Base-by-base conservation (phyloP, 2,329 filamentous ascomycete genomes). In the Immersiporthe knoxdaviesiana region DNA sequence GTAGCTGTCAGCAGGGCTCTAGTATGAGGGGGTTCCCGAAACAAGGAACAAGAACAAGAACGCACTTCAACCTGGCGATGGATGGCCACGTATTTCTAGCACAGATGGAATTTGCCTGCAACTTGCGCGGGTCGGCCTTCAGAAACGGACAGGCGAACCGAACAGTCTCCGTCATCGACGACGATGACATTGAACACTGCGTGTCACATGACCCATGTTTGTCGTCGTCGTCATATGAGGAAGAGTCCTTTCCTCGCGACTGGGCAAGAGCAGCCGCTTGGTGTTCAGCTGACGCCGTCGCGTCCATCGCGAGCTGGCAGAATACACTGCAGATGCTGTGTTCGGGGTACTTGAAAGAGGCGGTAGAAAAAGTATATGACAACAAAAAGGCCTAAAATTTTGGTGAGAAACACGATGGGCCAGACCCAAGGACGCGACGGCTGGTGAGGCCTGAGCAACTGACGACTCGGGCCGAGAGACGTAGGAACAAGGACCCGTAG, bases 131-230 rank as follows among this genome's bases (percentile, higher is more conserved):
- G n/a, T 66, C 37, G 37, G 54, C 56, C 21, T 60, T 66, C 1
- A 60, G 8, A 61, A 50, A 66, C 21, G 54, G 64, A 37, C 64
- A 66, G 27, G 64, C 64, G 30, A 66, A 61, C 4, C 64, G 52
- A n/a, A 56, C 27, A 16, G 18, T 27, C 6, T 39, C 16, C 7
- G 37, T 24, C 16, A n/a, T n/a, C n/a, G n/a, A n/a, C n/a, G n/a
- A n/a, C n/a, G 62, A 64, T 11, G 27, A 16, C 37, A 27, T 37
- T 2, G 56, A 24, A n/a, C 8, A 6, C 3, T 44, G 35, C 59
- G 14, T 27, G 2, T 12, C 14, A 27, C 12, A 44, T 44, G 35
- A 27, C 14, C n/a, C 12, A 5, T 52, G 24, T 8, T 27, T 39
- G 24, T 52, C 14, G n/a, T 66, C 2, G 6, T 32, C 27, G 14